These are phyloP conservation scores for Acanthamoeba lenticulata DNA, from an alignment of 208 protist genomes.

Conservation along the genomic window DNA sequence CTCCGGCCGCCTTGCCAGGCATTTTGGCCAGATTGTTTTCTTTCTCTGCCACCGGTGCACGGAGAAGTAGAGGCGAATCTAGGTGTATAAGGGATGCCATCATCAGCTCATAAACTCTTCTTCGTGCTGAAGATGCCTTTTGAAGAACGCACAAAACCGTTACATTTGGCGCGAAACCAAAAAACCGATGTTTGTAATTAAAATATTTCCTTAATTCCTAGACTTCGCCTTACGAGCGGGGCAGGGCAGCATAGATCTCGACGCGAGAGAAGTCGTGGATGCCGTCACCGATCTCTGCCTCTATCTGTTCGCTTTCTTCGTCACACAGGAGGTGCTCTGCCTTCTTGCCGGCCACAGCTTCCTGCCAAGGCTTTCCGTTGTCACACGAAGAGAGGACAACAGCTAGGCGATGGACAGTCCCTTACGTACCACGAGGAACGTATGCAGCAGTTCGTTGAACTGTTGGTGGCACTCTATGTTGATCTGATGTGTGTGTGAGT, in stretches of 20 bases:
- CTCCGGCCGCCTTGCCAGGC: not conserved
- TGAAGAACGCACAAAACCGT: not conserved
- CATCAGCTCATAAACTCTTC: too few species aligned
- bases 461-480: not conserved
- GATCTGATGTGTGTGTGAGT: not conserved
- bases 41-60: not conserved
- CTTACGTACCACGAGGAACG: not conserved
- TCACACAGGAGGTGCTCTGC: not conserved
- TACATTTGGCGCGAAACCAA: not conserved
- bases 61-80: not conserved
- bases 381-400: not conserved
- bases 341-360: not conserved
- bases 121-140: not conserved
- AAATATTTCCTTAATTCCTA: not conserved
- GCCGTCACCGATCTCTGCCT: not conserved
- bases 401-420: not conserved
- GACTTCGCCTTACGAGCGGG: not conserved
- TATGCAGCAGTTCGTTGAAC: not conserved
- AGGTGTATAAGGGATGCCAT: not conserved
- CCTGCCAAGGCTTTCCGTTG: not conserved
- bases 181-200: not conserved
- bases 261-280: conserved; percentile 18
- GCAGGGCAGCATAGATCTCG: not conserved
- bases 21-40: not conserved
- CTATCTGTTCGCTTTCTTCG: not conserved